Percentiles rank a stretch among this genome's conserved stretches.
Conservation (phyloP, 495 filamentous ascomycete species). For the Lasiosphaeria ovina region DNA sequence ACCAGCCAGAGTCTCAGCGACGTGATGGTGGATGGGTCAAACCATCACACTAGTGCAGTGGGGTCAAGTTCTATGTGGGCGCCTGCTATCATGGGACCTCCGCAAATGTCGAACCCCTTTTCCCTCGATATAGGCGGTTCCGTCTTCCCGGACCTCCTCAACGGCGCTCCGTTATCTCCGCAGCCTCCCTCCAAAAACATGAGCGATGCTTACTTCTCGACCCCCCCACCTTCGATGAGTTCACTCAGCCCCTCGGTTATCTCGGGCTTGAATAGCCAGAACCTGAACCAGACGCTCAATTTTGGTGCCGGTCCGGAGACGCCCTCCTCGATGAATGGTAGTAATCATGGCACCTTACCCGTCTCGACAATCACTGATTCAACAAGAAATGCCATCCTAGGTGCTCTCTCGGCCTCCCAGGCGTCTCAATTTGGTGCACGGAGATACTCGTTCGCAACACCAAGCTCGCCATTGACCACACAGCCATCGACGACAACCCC, state of each 20-base stretch:
- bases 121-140: conserved; percentile 56
- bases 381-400: conserved; percentile 82
- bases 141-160: conserved; percentile 59
- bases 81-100: conserved; percentile 60
- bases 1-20: conserved; percentile 92
- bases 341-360: conserved; percentile 55
- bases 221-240: conserved; percentile 67
- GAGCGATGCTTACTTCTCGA: conserved; percentile 57
- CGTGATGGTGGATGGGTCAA: conserved; percentile 82
- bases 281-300: conserved; percentile 59
- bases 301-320: conserved; percentile 63
- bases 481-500: conserved; percentile 48
- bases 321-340: conserved; percentile 64
- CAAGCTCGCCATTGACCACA: conserved; percentile 62
- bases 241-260: conserved; percentile 53
- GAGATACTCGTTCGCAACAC: conserved; percentile 73
- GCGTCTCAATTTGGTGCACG: conserved; percentile 68
- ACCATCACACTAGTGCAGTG: conserved; percentile 49
- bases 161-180: conserved; percentile 60
- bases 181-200: conserved; percentile 54
- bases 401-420: conserved; percentile 68
- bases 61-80: conserved; percentile 62
- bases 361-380: conserved; percentile 82
- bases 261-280: conserved; percentile 51
- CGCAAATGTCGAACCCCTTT: conserved; percentile 60